phyloP scores from a whole-genome alignment of 345 rosid genomes.

The Boechera divaricarpa region DNA sequence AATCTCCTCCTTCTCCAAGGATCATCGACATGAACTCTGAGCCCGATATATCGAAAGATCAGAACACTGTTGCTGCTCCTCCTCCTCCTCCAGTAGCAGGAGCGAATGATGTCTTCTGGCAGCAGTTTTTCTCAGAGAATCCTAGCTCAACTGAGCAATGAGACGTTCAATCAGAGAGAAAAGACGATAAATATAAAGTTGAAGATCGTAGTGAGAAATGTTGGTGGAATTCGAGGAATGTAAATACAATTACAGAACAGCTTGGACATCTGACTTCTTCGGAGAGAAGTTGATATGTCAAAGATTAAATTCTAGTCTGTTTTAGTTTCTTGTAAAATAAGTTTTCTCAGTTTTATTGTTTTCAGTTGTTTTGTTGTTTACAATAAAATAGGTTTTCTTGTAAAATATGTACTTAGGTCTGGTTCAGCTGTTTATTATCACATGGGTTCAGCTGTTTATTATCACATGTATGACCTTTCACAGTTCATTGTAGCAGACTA shows the following conservation, averaged over 20 bases:
- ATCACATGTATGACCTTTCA: too few species aligned
- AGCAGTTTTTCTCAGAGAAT: conserved; percentile 91
- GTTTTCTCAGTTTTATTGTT: too few species aligned
- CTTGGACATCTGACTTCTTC: conserved; percentile 80
- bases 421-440: too few species aligned
- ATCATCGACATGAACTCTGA: conserved; percentile 84
- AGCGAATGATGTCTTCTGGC: conserved; percentile 91
- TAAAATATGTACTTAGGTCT: too few species aligned
- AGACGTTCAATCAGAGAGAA: conserved; percentile 74
- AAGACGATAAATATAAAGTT: conserved; percentile 47
- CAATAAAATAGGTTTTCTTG: too few species aligned
- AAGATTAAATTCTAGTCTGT: too few species aligned
- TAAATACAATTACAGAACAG: conserved; percentile 81
- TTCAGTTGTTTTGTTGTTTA: too few species aligned
- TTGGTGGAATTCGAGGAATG: conserved; percentile 71
- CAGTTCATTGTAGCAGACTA: too few species aligned
- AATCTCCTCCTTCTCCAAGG: conserved; percentile 53
- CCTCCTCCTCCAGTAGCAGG: conserved; percentile 52
- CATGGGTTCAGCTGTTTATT: too few species aligned
- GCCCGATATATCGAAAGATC: conserved; percentile 54
- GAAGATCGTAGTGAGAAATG: conserved; percentile 45
- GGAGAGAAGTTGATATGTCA: conserved; percentile 43
- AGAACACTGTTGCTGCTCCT: not conserved
- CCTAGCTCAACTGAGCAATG: conserved; percentile 73
- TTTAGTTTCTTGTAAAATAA: too few species aligned